Evolutionary conservation across 1,139 yeast genomes (phyloP).

Genomic region (Yarrowia galli): DNA sequence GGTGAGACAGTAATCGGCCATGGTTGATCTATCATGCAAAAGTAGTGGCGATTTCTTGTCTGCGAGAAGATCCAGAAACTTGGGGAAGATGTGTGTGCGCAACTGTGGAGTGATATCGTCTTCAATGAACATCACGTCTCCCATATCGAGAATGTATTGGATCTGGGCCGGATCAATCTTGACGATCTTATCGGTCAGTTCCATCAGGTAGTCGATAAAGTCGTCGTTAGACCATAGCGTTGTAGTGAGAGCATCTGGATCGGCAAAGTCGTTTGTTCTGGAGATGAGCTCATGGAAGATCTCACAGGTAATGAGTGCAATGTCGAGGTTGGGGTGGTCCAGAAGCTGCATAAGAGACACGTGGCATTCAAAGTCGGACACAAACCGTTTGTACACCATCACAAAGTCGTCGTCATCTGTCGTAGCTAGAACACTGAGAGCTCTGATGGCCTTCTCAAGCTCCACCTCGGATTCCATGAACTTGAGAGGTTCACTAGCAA

Average conservation of each 20-base stretch:
- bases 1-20: constrained; percentile 28
- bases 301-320: constrained; percentile 46
- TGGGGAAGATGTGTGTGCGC: constrained; percentile 5
- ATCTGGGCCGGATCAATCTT: constrained; percentile 39
- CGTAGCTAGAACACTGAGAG: constrained; percentile 49
- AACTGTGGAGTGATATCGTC: not conserved
- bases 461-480: constrained; percentile 48
- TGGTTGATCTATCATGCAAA: constrained; percentile 20
- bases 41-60: constrained; percentile 4
- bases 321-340: constrained; percentile 51
- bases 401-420: constrained; percentile 43
- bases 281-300: constrained; percentile 47
- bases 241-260: constrained; percentile 39
- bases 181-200: constrained; percentile 39
- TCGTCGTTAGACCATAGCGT: constrained; percentile 41
- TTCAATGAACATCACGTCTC: constrained; percentile 23
- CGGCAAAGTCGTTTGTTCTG: constrained; percentile 42
- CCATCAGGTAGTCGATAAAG: constrained; percentile 41
- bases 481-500: constrained; percentile 51
- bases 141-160: constrained; percentile 29
- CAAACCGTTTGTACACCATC: constrained; percentile 6
- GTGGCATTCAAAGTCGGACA: constrained; percentile 44
- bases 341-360: constrained; percentile 46
- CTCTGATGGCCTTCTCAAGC: constrained; percentile 48
- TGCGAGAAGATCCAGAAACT: not conserved